phyloP scores from a whole-genome alignment of 176 grass and related monocot species.

The Oryza nivara region DNA sequence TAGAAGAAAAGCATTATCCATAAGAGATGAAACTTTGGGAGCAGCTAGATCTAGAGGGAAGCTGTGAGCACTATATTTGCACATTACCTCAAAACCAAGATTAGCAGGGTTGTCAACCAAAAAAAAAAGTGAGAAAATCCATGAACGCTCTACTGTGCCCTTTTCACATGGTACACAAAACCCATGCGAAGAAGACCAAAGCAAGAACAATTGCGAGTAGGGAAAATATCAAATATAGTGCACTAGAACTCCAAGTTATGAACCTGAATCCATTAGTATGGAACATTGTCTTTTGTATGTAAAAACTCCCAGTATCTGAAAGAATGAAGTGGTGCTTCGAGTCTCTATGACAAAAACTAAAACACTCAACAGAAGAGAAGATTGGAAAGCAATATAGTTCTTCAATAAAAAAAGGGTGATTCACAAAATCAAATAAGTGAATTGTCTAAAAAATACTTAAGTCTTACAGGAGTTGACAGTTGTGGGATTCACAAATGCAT shows the following conservation, averaged over 20 bases:
- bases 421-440: not conserved
- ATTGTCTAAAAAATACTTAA: not conserved
- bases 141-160: not conserved
- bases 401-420: slow-evolving; percentile 9
- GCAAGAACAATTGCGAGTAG: not conserved
- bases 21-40: not conserved
- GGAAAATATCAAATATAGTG: not conserved
- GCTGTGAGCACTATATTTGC: not conserved
- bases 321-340: not conserved
- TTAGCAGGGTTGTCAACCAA: not conserved
- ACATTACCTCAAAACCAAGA: not conserved
- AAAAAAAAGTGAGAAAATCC: not conserved
- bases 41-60: not conserved
- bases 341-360: not conserved
- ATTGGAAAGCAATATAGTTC: not conserved
- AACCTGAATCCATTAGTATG: not conserved
- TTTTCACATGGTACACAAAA: not conserved
- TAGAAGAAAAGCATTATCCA: not conserved
- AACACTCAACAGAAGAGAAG: not conserved
- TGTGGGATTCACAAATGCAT: slow-evolving; percentile 12
- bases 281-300: not conserved
- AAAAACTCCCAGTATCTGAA: not conserved
- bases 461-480: slow-evolving; percentile 1
- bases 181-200: not conserved
- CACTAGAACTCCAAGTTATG: not conserved